These are phyloP conservation scores for Voacanga thouarsii DNA, from an alignment of 257 asterid species.

Conservation along the genomic window DNA sequence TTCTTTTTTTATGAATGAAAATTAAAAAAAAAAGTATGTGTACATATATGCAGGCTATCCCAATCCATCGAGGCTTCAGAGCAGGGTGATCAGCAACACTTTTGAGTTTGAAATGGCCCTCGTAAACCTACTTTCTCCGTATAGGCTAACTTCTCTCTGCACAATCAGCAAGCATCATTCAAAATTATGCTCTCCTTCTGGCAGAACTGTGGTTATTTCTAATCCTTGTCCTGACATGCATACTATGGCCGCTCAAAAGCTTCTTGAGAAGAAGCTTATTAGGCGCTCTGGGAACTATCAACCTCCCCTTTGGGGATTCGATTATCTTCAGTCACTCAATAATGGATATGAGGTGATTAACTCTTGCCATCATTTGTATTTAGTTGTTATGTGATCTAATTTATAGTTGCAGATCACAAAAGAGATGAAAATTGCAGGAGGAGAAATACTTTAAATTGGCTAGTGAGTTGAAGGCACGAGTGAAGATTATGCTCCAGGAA, in stretches of 20 bases:
- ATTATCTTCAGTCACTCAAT: conserved; percentile 35
- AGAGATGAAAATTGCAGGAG: too few relatives aligned
- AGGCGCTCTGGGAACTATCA: conserved; percentile 46
- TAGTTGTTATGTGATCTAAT: too few relatives aligned
- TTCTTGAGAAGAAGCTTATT: background rate
- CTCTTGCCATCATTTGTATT: too few relatives aligned
- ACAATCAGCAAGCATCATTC: background rate
- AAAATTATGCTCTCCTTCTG: background rate
- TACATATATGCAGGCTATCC: too few relatives aligned
- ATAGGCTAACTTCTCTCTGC: background rate
- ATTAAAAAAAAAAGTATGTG: too few relatives aligned
- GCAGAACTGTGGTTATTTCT: background rate
- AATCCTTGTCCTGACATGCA: background rate
- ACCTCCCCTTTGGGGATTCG: conserved; percentile 37
- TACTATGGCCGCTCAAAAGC: conserved; percentile 2
- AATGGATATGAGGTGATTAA: conserved; percentile 29
- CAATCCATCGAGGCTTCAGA: too few relatives aligned
- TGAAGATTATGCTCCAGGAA: too few relatives aligned
- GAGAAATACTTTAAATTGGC: too few relatives aligned
- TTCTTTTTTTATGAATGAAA: too few relatives aligned
- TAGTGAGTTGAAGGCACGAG: too few relatives aligned
- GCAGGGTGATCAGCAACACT: too few relatives aligned
- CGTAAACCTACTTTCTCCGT: background rate
- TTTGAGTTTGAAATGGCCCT: background rate
- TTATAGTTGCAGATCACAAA: too few relatives aligned